Evolutionary conservation across 345 rosid species (phyloP), one percentile per base, ranked within the genome.

Genomic region (Syzygium aromaticum): DNA sequence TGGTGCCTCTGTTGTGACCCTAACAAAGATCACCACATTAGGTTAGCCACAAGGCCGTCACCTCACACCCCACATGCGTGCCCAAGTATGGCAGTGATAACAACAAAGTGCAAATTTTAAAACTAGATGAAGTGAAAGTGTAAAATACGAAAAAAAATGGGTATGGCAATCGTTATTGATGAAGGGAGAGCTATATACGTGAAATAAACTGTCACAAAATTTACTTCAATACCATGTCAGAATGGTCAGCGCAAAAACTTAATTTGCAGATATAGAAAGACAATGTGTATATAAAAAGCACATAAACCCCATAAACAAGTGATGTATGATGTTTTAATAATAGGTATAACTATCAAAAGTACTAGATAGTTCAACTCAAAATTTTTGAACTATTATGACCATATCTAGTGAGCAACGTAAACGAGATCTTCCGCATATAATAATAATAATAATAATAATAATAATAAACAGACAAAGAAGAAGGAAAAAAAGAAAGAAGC

Each of bases 271-370:
- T 33, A 5, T 8, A 33, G 4, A 11, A 25, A 73, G 43, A 73
- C 19, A 7, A 5, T 1, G 0, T 33, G 22, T 38, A 33, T 4
- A 30, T 33, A 6, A 33, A 73, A 3, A 73, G 4, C 0, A 4
- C 0, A 33, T 17, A 17, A 30, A 67, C 9, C 4, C 25, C 25
- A 4, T 21, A 56, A 22, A 56, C 19, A 56, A 56, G n/a, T 8
- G 12, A 56, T 56, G 11, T 23, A 9, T 17, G 57, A 54, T 54
- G 17, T 19, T 19, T 52, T 21, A 54, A 21, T 54, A 54, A 54
- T 4, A 54, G 4, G 57, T 19, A 19, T 54, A 10, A 54, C 11
- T 0, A 21, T 7, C 8, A 10, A 19, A 19, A 54, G 57, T 54
- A 25, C 21, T 21, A 8, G 57, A 8, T 11, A 21, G 3, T 54